Conservation (phyloP, 352 stramenopile species). For the Saprolegnia diclina region DNA sequence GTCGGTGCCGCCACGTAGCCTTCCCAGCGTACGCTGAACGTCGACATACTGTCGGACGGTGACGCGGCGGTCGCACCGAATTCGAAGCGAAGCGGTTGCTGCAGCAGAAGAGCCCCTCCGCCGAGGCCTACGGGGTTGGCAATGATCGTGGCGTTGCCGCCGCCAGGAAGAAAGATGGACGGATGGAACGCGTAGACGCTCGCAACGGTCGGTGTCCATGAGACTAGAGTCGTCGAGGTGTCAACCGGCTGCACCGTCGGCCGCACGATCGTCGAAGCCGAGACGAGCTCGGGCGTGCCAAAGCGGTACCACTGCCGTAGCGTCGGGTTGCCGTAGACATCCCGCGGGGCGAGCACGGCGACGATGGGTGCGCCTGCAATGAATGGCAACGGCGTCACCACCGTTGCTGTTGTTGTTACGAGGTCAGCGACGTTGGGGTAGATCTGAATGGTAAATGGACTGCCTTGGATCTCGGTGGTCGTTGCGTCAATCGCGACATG, state of each 20-base stretch:
- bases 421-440: constrained; percentile 16
- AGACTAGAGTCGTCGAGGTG: constrained; percentile 33
- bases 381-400: constrained; percentile 11
- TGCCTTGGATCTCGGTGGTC: constrained; percentile 8
- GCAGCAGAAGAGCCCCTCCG: constrained; percentile 33
- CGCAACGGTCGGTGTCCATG: constrained; percentile 24
- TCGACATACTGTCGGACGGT: constrained; percentile 36
- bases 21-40: constrained; percentile 55
- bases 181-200: constrained; percentile 38
- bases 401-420: constrained; percentile 3
- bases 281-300: not conserved
- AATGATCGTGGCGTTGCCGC: constrained; percentile 55
- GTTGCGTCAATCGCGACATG: not conserved
- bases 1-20: constrained; percentile 46
- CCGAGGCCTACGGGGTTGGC: constrained; percentile 31
- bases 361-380: constrained; percentile 7
- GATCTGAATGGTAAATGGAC: constrained; percentile 20
- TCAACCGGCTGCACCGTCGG: constrained; percentile 27
- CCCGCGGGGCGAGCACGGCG: constrained; percentile 9
- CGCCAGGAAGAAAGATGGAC: constrained; percentile 44
- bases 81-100: constrained; percentile 43
- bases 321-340: constrained; percentile 21
- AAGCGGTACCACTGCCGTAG: constrained; percentile 5
- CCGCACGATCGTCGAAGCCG: not conserved
- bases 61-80: constrained; percentile 38